phyloP scores from a whole-genome alignment of 495 filamentous ascomycete genomes.

The Podospora comata region DNA sequence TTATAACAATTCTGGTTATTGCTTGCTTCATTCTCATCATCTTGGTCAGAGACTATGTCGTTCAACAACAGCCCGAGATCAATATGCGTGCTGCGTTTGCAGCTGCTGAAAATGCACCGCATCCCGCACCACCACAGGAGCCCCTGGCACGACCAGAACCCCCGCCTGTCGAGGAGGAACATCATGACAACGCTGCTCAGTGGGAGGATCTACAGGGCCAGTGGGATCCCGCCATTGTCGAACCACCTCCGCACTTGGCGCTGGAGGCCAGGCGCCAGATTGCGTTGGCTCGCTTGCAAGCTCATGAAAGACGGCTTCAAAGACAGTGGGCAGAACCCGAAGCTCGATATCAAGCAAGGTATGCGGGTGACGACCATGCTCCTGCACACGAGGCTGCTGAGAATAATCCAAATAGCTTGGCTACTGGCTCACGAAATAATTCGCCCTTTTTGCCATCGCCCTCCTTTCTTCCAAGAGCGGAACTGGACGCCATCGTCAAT shows the following conservation, averaged over 20 bases:
- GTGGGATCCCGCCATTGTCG: not conserved
- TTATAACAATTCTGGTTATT: conserved; percentile 88
- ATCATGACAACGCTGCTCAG: conserved; percentile 25
- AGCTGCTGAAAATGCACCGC: conserved; percentile 50
- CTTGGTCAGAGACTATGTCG: conserved; percentile 94
- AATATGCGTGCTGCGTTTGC: conserved; percentile 57
- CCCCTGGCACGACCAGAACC: conserved; percentile 9
- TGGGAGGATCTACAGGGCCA: not conserved
- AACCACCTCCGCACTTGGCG: not conserved
- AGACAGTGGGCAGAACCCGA: not conserved
- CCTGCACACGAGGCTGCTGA: not conserved
- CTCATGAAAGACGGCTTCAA: not conserved
- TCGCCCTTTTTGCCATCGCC: too few species aligned
- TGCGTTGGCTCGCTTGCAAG: not conserved
- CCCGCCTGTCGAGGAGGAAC: conserved; percentile 1
- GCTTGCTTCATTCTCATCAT: conserved; percentile 92
- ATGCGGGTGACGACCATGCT: not conserved
- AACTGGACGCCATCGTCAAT: not conserved
- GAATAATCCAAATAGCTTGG: not conserved
- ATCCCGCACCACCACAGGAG: conserved; percentile 33
- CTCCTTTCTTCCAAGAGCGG: too few species aligned
- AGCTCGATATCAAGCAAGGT: not conserved
- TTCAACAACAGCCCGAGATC: conserved; percentile 88
- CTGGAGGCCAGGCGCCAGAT: not conserved
- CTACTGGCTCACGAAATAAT: not conserved